Conservation (phyloP, 441 rosid species). For the Jatropha podagrica region DNA sequence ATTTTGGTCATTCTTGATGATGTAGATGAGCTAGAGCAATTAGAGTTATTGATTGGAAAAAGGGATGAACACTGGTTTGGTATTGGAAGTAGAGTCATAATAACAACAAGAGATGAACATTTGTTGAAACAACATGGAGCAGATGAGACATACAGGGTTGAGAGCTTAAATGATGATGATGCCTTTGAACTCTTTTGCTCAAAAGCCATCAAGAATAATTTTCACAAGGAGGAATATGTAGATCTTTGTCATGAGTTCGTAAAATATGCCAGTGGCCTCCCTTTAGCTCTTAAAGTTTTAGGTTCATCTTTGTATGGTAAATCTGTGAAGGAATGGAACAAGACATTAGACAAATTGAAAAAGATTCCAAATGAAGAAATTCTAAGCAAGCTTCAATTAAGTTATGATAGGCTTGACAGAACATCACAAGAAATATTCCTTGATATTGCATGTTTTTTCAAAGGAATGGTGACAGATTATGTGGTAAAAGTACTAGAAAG, state of each 20-base stretch:
- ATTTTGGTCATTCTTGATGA: constrained; percentile 21
- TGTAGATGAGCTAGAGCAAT: constrained; percentile 7
- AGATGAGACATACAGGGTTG: constrained; percentile 8
- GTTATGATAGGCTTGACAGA: neutral
- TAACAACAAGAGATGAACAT: constrained; percentile 27
- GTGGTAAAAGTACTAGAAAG: neutral
- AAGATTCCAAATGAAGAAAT: neutral
- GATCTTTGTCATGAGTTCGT: neutral
- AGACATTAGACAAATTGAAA: constrained; percentile 1
- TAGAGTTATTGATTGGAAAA: constrained; percentile 16
- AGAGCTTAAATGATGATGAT: constrained; percentile 2
- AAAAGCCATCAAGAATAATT: constrained; percentile 6
- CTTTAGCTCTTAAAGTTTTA: constrained; percentile 19
- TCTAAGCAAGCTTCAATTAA: neutral
- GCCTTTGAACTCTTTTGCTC: constrained; percentile 13
- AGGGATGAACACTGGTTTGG: constrained; percentile 23
- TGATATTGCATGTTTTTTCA: neutral
- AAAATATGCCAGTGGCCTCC: constrained; percentile 20
- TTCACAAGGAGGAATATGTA: neutral
- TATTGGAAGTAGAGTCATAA: constrained; percentile 22
- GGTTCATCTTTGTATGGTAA: constrained; percentile 16
- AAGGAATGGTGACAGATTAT: neutral
- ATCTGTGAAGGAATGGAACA: constrained; percentile 12
- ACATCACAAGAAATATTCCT: neutral
- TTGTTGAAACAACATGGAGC: constrained; percentile 9